Conservation (phyloP, 2,329 filamentous ascomycete species). For the Teratosphaeria epicoccoides region DNA sequence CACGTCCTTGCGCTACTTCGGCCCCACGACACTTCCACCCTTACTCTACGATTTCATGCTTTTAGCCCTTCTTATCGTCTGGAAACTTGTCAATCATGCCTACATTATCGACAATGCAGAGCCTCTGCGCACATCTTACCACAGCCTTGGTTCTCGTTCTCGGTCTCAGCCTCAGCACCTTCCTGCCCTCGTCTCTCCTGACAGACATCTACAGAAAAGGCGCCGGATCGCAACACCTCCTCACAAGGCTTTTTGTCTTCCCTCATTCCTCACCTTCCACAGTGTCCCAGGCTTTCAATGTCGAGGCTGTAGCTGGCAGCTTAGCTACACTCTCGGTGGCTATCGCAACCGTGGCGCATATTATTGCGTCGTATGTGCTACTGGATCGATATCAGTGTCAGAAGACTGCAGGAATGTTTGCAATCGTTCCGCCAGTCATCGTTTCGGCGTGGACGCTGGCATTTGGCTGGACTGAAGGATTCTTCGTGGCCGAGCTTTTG, state of each 20-base stretch:
- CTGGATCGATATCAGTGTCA: not conserved
- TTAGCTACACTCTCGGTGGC: not conserved
- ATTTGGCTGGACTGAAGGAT: not conserved
- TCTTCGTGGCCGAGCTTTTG: not conserved
- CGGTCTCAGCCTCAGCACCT: not conserved
- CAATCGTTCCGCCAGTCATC: not conserved
- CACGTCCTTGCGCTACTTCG: no score
- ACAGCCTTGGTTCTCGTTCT: not conserved
- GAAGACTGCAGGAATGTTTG: not conserved
- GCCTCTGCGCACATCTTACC: not conserved
- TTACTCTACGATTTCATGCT: no score
- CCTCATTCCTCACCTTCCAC: not conserved
- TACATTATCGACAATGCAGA: not conserved
- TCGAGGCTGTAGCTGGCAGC: not conserved
- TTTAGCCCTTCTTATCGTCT: not conserved
- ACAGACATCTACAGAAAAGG: not conserved
- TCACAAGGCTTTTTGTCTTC: not conserved
- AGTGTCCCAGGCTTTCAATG: not conserved
- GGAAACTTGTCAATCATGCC: not conserved
- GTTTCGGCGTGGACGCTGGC: not conserved
- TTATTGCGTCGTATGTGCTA: not conserved
- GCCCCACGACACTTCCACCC: no score
- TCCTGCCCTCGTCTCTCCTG: not conserved
- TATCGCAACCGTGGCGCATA: not conserved
- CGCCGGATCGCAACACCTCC: not conserved